Evolutionary conservation across 257 asterid genomes (phyloP).

Genomic region (Hygrophila difformis): DNA sequence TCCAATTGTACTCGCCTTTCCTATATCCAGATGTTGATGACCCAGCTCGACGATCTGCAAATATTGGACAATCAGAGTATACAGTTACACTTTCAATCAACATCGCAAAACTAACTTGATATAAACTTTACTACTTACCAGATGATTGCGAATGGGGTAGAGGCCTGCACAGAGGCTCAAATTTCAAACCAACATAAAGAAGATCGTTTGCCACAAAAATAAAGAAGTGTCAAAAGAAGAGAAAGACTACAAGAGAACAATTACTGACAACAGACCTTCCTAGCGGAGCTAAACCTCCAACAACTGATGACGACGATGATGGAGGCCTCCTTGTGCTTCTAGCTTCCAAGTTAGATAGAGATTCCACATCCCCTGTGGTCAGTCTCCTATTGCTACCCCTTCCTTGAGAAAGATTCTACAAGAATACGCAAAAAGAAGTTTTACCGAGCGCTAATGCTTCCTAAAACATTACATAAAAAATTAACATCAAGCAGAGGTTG

Average conservation of each 20-base stretch:
- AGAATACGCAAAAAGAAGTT: constrained; percentile 20
- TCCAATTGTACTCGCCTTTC: constrained; percentile 86
- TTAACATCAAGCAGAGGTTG: too few species aligned
- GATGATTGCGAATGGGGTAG: constrained; percentile 63
- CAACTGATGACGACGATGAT: constrained; percentile 75
- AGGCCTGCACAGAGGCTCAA: constrained; percentile 51
- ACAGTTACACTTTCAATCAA: background rate
- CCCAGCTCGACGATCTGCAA: constrained; percentile 86
- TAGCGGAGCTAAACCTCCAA: constrained; percentile 88
- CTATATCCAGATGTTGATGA: too few species aligned
- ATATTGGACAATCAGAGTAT: constrained; percentile 17
- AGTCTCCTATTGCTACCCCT: constrained; percentile 74
- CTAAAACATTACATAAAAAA: background rate
- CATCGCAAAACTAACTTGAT: constrained; percentile 7
- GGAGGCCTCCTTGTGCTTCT: constrained; percentile 68
- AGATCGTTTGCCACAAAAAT: too few species aligned
- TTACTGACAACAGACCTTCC: constrained; percentile 70
- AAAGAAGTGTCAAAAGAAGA: too few species aligned
- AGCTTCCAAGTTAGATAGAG: constrained; percentile 50
- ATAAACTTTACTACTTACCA: constrained; percentile 38
- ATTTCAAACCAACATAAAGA: constrained; percentile 11
- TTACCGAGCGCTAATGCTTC: constrained; percentile 3
- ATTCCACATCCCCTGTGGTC: constrained; percentile 44
- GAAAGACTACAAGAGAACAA: background rate
- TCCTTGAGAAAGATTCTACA: too few species aligned